Percentiles rank a stretch among this genome's conserved stretches.
Conservation (phyloP, 192 early-diverging fungal species). For the Piromyces finnis region DNA sequence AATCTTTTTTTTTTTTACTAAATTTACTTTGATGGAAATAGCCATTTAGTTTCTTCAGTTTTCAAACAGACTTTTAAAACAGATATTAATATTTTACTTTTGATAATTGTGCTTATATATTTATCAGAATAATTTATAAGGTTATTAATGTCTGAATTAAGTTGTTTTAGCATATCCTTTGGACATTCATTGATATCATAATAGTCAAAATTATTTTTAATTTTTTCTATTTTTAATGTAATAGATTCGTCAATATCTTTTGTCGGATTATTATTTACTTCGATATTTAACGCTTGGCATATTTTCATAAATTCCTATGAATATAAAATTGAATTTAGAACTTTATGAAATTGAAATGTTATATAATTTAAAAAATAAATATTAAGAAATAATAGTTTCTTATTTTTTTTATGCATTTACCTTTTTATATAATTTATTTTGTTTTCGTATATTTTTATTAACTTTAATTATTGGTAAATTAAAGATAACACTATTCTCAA, state of each 20-base stretch:
- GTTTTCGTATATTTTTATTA: background rate
- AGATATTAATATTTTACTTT: background rate
- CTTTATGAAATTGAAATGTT: too few relatives aligned
- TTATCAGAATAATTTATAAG: background rate
- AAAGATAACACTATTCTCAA: background rate
- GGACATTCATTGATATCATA: background rate
- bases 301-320: too few relatives aligned
- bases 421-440: background rate
- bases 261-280: too few relatives aligned
- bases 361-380: too few relatives aligned
- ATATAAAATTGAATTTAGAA: too few relatives aligned
- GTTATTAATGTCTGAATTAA: background rate
- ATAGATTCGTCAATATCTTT: too few relatives aligned
- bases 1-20: too few relatives aligned
- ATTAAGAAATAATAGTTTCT: too few relatives aligned
- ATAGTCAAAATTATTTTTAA: background rate
- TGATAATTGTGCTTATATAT: background rate
- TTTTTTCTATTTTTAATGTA: background rate
- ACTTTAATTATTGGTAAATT: background rate
- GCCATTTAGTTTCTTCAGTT: background rate
- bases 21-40: background rate
- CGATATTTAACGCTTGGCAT: too few relatives aligned
- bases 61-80: background rate
- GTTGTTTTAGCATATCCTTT: background rate
- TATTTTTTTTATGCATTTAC: background rate